Base-by-base conservation (phyloP, 78 protist species). In the Bigelowiella natans region DNA sequence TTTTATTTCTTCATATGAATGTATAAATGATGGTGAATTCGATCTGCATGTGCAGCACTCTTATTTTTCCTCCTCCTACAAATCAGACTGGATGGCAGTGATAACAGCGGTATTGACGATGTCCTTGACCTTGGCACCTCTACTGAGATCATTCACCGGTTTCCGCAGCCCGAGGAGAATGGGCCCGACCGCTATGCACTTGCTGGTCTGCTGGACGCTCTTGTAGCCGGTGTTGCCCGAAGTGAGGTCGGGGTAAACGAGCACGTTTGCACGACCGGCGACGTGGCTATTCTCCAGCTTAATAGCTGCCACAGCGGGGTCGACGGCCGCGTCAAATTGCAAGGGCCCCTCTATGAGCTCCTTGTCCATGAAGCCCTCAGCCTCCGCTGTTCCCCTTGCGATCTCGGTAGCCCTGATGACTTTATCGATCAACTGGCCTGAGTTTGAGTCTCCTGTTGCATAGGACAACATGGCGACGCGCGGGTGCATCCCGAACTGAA, bases 261-360 rank as follows among this genome's bases (percentile, higher is more conserved):
- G n/a, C 7, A 91, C 90, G 29, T 84, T 91, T 30, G 90, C 83
- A 29, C 82, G 34, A 64, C 89, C 89, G 31, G 89, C 89, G 30
- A 86, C 89, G 3, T 1, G 28, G 31, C 0, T 2, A 1, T 31
- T 64, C 91, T 89, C 82, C 88, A 1, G 36, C 86, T 89, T 89
- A 39, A 89, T 73, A 30, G 91, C 91, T 30, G 93, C 93, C 7
- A 91, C 87, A 40, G 31, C 88, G 30, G 86, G 51, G 90, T 87
- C 64, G 40, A 91, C 93, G 28, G 93, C 93, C 7, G 93, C 93
- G 40, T 91, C 93, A 38, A 85, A 91, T 87, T 91, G 93, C 30
- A 91, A 36, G 30, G 93, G 93, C 30, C 93, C 93, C 39, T 88
- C 90, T 36, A 91, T 39, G 11, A 31, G 86, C 11, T 29, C 28